Conservation (phyloP, 2,329 filamentous ascomycete species). For the Aspergillus aculeatinus region DNA sequence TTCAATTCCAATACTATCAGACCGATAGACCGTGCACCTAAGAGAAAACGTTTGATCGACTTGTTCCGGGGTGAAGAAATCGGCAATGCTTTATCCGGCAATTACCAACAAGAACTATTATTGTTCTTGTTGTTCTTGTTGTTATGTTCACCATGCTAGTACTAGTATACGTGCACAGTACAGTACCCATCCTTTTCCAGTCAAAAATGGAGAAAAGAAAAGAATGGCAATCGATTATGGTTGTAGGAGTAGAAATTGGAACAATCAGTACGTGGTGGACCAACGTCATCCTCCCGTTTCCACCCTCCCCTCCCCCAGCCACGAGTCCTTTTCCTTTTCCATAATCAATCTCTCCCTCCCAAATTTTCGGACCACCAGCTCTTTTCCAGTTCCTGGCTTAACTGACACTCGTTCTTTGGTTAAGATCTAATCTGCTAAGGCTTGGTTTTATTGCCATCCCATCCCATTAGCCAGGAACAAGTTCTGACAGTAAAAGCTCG, state of each 20-base stretch:
- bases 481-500: background rate
- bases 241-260: conserved; percentile 1
- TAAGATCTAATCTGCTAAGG: background rate
- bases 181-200: conserved; percentile 3
- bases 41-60: background rate
- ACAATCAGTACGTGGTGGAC: conserved; percentile 4
- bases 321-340: conserved; percentile 7
- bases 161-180: conserved; percentile 13
- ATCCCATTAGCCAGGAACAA: background rate
- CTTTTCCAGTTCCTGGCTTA: background rate
- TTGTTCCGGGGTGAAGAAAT: background rate
- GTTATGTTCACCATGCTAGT: background rate
- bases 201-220: background rate
- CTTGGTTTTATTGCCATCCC: background rate
- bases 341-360: background rate
- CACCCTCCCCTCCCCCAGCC: conserved; percentile 11
- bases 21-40: background rate
- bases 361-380: background rate
- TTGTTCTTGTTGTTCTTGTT: background rate
- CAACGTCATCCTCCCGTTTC: conserved; percentile 14
- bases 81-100: background rate
- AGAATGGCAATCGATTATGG: background rate
- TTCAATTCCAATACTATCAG: background rate
- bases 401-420: background rate
- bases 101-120: background rate